phyloP scores from a whole-genome alignment of 768 basidiomycete genomes.

The Mycena metata region DNA sequence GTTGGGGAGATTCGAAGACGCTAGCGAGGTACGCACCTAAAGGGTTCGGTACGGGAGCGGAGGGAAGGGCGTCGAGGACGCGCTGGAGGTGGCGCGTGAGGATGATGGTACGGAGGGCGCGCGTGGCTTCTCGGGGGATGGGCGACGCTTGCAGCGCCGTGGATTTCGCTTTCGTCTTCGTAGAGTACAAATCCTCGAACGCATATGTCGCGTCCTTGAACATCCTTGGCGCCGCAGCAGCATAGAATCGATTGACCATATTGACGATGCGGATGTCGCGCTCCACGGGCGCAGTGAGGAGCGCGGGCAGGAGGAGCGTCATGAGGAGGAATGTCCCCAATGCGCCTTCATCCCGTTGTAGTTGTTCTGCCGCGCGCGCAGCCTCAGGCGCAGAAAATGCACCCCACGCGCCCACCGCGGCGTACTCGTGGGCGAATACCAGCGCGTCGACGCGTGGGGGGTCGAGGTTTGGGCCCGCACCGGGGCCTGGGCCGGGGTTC shows the following conservation, averaged over 20 bases:
- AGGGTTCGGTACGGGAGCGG: conserved; percentile 53
- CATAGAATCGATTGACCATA: conserved; percentile 90
- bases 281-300: conserved; percentile 88
- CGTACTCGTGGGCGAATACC: conserved; percentile 84
- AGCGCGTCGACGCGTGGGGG: conserved; percentile 79
- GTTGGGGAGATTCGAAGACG: too few species aligned
- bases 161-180: conserved; percentile 39
- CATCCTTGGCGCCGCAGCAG: conserved; percentile 67
- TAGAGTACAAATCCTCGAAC: conserved; percentile 41
- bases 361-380: conserved; percentile 5
- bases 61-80: conserved; percentile 85
- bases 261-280: conserved; percentile 92
- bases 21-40: too few species aligned
- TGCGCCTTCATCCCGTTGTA: conserved; percentile 42
- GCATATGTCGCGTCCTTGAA: background rate
- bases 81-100: conserved; percentile 87
- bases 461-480: conserved; percentile 45
- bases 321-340: conserved; percentile 83
- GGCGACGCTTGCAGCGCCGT: conserved; percentile 46
- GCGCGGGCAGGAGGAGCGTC: conserved; percentile 82
- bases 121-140: conserved; percentile 72
- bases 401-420: conserved; percentile 64
- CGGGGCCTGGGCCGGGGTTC: background rate
- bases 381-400: conserved; percentile 41
- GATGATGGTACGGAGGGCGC: conserved; percentile 73